These are phyloP conservation scores for Penicillium sclerotiorum DNA, from an alignment of 2,329 filamentous ascomycete genomes.

Conservation along the genomic window DNA sequence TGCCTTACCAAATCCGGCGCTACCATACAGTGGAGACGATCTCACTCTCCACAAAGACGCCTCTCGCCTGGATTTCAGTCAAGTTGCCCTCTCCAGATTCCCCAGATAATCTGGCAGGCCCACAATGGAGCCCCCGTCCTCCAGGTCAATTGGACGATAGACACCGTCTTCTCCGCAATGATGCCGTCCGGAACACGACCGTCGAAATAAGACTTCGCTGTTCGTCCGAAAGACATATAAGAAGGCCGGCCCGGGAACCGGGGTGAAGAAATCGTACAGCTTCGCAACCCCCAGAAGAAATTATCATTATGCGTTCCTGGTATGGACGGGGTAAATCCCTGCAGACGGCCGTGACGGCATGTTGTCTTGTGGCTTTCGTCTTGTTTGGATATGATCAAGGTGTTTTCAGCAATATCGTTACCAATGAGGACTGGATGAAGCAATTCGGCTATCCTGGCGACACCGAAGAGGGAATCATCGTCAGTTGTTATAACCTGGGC, in stretches of 20 bases:
- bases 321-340: constrained; percentile 16
- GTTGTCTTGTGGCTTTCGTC: constrained; percentile 17
- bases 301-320: constrained; percentile 15
- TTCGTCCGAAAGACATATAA: constrained; percentile 3
- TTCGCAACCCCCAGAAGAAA: background rate
- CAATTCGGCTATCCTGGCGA: constrained; percentile 16
- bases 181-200: constrained; percentile 4
- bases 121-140: background rate
- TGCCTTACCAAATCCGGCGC: background rate
- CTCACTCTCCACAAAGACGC: background rate
- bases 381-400: constrained; percentile 29
- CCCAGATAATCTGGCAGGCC: constrained; percentile 9
- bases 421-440: constrained; percentile 16
- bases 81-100: constrained; percentile 8
- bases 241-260: background rate
- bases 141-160: constrained; percentile 3
- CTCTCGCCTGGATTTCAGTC: constrained; percentile 1
- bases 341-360: constrained; percentile 13
- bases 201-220: background rate
- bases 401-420: constrained; percentile 25
- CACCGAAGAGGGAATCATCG: constrained; percentile 15
- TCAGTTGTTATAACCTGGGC: constrained; percentile 16
- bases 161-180: too few relatives aligned
- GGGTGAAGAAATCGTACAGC: background rate
- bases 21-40: background rate